phyloP scores from a whole-genome alignment of 1,139 yeast genomes.

The Yamadazyma dendronema region DNA sequence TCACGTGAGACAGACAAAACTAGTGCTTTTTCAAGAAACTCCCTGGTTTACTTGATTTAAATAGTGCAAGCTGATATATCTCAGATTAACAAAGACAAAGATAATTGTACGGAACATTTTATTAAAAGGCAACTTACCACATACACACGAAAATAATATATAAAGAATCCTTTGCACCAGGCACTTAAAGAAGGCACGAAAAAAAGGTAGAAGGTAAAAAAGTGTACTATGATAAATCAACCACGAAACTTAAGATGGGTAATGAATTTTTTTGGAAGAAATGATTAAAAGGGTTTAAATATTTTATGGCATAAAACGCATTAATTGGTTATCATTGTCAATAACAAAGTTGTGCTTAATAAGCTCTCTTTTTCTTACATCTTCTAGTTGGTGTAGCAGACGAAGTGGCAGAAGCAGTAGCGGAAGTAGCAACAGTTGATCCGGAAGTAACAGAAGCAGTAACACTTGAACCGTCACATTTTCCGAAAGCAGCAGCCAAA shows the following conservation, averaged over 20 bases:
- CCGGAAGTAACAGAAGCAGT: conserved; percentile 23
- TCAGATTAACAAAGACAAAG: too few species aligned
- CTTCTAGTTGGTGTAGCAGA: conserved; percentile 13
- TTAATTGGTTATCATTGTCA: conserved; percentile 1
- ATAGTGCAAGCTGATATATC: too few species aligned
- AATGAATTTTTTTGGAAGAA: conserved; percentile 5
- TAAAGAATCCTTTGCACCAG: conserved; percentile 10
- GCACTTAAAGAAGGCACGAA: conserved; percentile 6
- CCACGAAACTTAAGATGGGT: conserved; percentile 14
- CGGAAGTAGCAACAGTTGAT: conserved; percentile 19
- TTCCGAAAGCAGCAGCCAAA: conserved; percentile 45
- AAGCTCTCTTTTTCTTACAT: conserved; percentile 20
- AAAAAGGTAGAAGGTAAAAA: conserved; percentile 3
- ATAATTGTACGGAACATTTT: too few species aligned
- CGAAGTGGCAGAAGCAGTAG: conserved; percentile 19
- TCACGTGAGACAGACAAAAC: too few species aligned
- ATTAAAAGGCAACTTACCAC: conserved; percentile 3
- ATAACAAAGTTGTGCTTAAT: too few species aligned
- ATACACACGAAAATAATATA: conserved; percentile 9
- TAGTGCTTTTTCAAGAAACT: too few species aligned
- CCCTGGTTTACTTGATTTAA: too few species aligned
- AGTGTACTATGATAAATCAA: conserved; percentile 6
- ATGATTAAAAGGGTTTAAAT: background rate
- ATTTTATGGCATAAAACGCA: conserved; percentile 6
- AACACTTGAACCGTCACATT: conserved; percentile 35